These are phyloP conservation scores for Extremus antarcticus DNA, from an alignment of 495 filamentous ascomycete genomes.

Conservation along the genomic window DNA sequence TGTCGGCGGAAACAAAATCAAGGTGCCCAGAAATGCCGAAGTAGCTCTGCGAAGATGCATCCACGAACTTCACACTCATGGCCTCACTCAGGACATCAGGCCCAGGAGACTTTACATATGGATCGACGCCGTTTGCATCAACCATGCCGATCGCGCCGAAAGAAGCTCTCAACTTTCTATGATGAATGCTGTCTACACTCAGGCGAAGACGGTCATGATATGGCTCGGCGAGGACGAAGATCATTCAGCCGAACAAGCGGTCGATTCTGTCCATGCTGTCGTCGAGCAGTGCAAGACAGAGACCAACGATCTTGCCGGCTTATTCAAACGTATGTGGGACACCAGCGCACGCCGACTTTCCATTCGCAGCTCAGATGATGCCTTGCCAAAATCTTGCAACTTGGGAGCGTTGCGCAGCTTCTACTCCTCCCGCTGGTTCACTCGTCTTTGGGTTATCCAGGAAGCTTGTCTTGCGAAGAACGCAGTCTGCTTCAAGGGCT, in stretches of 20 bases:
- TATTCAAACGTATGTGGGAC: neutral
- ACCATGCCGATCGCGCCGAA: conserved; percentile 29
- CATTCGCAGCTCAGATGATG: neutral
- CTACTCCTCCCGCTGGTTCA: conserved; percentile 1
- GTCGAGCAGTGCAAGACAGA: conserved; percentile 1
- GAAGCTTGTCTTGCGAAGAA: conserved; percentile 1
- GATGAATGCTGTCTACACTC: conserved; percentile 31
- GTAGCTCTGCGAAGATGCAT: neutral
- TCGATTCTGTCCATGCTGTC: neutral
- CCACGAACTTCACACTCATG: neutral
- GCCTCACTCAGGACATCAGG: neutral
- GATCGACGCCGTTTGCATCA: conserved; percentile 35
- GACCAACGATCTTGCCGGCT: neutral
- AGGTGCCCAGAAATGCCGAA: neutral
- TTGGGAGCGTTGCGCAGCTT: conserved; percentile 1
- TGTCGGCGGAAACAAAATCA: neutral
- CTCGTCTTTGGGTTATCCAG: conserved; percentile 2
- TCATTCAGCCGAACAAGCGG: neutral
- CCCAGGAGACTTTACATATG: conserved; percentile 9
- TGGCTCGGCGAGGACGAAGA: conserved; percentile 28
- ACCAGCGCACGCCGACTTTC: neutral
- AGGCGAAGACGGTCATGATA: conserved; percentile 22
- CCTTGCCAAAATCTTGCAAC: neutral
- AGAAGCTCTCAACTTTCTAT: conserved; percentile 25
- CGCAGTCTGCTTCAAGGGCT: neutral